These are phyloP conservation scores for Entomortierella lignicola DNA, from an alignment of 192 early-diverging fungal species.

Conservation along the genomic window DNA sequence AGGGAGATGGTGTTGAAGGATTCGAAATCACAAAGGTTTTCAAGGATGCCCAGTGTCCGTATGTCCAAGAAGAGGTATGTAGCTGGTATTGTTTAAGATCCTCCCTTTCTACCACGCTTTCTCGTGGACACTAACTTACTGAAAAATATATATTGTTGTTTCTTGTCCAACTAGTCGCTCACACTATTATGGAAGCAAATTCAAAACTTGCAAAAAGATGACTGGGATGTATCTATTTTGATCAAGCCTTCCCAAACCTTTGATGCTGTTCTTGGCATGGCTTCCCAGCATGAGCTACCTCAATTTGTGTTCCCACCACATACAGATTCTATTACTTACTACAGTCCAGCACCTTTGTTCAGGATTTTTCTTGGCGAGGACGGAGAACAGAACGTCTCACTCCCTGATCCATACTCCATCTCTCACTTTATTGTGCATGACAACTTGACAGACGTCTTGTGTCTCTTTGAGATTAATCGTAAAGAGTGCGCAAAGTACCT, in stretches of 20 bases:
- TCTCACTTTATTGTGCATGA: conserved; percentile 84
- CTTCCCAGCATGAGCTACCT: conserved; percentile 64
- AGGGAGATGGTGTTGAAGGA: conserved; percentile 44
- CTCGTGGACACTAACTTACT: too few species aligned
- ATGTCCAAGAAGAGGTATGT: conserved; percentile 50
- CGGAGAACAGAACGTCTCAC: conserved; percentile 13
- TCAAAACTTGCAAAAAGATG: conserved; percentile 55
- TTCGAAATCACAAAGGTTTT: conserved; percentile 49
- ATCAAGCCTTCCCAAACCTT: conserved; percentile 62
- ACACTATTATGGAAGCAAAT: conserved; percentile 58
- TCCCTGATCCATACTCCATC: conserved; percentile 57
- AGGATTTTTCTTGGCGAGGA: conserved; percentile 54
- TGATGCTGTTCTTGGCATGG: conserved; percentile 57
- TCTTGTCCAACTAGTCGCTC: conserved; percentile 24
- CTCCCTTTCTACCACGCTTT: too few species aligned
- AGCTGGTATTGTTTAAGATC: neutral
- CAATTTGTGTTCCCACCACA: conserved; percentile 53
- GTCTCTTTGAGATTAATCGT: conserved; percentile 91
- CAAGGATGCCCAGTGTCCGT: conserved; percentile 45
- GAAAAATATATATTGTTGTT: neutral
- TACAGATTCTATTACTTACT: conserved; percentile 35
- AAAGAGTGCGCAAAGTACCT: conserved; percentile 87
- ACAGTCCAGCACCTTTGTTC: conserved; percentile 48
- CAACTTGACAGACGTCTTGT: conserved; percentile 80
- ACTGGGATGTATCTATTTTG: conserved; percentile 61